These are phyloP conservation scores for Boletales sp. DNA, from an alignment of 768 basidiomycete species.

Conservation along the genomic window DNA sequence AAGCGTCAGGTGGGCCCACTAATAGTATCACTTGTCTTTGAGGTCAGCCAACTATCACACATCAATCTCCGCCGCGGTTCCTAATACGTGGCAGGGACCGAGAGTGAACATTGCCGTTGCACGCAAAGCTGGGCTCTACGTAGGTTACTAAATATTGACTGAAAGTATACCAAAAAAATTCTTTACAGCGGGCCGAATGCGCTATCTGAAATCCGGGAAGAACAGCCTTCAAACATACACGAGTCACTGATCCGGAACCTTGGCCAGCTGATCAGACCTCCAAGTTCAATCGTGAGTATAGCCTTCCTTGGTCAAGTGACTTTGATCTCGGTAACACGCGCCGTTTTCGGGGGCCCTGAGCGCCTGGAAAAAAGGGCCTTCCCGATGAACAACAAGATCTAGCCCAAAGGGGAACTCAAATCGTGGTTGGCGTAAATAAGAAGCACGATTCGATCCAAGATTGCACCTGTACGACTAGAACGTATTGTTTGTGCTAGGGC, in stretches of 20 bases:
- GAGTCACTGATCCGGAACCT: constrained; percentile 14
- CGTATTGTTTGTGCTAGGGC: constrained; percentile 36
- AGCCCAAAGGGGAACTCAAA: constrained; percentile 51
- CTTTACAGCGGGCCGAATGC: constrained; percentile 7
- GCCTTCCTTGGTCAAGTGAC: constrained; percentile 23
- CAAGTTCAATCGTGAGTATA: constrained; percentile 29
- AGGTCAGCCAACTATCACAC: constrained; percentile 2
- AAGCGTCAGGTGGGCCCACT: no score
- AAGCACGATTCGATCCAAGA: constrained; percentile 33
- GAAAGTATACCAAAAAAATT: constrained; percentile 10
- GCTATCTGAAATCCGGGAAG: constrained; percentile 10
- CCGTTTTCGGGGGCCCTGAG: constrained; percentile 25
- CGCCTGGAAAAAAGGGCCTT: constrained; percentile 21
- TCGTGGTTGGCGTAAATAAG: constrained; percentile 40
- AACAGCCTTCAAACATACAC: constrained; percentile 23
- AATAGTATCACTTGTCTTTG: not conserved
- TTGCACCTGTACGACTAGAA: constrained; percentile 26
- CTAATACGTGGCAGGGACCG: constrained; percentile 12
- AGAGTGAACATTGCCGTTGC: not conserved
- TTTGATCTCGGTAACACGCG: constrained; percentile 21
- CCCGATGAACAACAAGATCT: constrained; percentile 22
- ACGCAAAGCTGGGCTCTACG: not conserved
- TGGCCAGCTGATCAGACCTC: constrained; percentile 9
- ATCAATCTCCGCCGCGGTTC: constrained; percentile 30
- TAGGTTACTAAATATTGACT: constrained; percentile 4